Conservation (phyloP, 306 rosid genomes). For the Ormosia emarginata region DNA sequence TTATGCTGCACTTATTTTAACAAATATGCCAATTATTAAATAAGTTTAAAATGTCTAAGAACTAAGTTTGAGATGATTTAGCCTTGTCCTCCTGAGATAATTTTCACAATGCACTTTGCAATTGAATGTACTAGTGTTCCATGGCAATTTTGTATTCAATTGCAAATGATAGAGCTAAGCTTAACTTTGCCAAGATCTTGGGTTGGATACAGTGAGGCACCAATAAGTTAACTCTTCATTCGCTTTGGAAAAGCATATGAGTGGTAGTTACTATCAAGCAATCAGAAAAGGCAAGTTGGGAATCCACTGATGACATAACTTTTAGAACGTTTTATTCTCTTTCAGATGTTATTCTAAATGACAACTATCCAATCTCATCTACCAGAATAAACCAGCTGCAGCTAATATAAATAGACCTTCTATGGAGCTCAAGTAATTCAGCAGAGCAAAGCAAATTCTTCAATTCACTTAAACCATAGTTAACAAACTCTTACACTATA, state of each 20-base stretch:
- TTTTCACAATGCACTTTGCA: conserved; percentile 1
- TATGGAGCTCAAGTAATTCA: conserved; percentile 13
- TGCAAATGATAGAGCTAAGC: not conserved
- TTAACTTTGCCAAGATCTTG: conserved; percentile 30
- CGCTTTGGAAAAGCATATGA: conserved; percentile 8
- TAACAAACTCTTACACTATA: not conserved
- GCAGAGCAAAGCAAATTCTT: conserved; percentile 23
- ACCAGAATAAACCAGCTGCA: conserved; percentile 14
- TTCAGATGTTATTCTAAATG: conserved; percentile 19
- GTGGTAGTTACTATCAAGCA: conserved; percentile 6
- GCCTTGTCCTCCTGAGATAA: not conserved
- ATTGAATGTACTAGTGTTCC: not conserved
- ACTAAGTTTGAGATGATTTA: not conserved
- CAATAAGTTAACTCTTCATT: conserved; percentile 17
- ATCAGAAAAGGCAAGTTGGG: conserved; percentile 16
- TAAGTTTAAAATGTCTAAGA: not conserved
- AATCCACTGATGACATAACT: conserved; percentile 21
- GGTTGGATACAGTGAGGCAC: conserved; percentile 23
- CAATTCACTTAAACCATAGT: not conserved
- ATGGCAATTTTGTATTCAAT: not conserved
- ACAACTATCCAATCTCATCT: not conserved
- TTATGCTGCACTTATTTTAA: not conserved
- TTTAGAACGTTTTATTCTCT: conserved; percentile 9
- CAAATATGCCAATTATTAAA: not conserved
- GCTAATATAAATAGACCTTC: conserved; percentile 39